Evolutionary conservation across 306 rosid genomes (phyloP).

Genomic region (Pyrus pyrifolia): DNA sequence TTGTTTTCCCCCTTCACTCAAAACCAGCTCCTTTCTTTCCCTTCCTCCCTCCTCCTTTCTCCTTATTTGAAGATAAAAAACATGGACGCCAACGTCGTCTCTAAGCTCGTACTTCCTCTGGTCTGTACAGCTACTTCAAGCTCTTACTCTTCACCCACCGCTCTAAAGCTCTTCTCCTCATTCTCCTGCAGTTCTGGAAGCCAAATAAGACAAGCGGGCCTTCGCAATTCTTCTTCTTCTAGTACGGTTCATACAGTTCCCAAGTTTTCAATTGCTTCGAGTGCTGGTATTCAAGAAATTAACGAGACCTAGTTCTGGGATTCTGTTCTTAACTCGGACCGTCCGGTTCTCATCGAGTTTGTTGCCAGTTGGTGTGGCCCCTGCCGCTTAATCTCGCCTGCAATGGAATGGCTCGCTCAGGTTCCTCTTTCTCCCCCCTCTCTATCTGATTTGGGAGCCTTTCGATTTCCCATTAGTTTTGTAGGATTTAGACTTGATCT

Average conservation of each 20-base stretch:
- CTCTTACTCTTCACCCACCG: neutral
- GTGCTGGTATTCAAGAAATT: slow-evolving; percentile 44
- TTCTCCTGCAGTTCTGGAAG: slow-evolving; percentile 15
- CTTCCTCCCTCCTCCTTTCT: neutral
- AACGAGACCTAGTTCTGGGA: slow-evolving; percentile 57
- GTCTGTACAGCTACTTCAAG: slow-evolving; percentile 25
- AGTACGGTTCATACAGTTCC: slow-evolving; percentile 23
- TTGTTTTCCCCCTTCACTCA: neutral
- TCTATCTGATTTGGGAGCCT: neutral
- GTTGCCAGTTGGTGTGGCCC: slow-evolving; percentile 92
- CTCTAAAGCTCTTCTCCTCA: slow-evolving; percentile 22
- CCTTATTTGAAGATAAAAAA: neutral
- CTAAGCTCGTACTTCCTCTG: slow-evolving; percentile 13
- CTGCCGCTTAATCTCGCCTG: slow-evolving; percentile 73
- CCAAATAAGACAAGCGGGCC: slow-evolving; percentile 1
- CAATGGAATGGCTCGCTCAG: slow-evolving; percentile 65
- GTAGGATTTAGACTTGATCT: neutral
- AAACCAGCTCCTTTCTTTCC: neutral
- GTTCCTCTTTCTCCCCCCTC: slow-evolving; percentile 17
- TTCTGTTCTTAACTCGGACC: slow-evolving; percentile 48
- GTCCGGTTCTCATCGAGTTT: slow-evolving; percentile 85
- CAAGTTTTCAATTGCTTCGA: slow-evolving; percentile 37
- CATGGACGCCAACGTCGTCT: slow-evolving; percentile 31
- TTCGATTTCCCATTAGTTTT: neutral
- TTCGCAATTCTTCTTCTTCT: neutral